Percentiles rank a stretch among this genome's conserved stretches.
These are phyloP conservation scores for Stylosanthes scabra DNA, from an alignment of 331 rosid species.

Conservation along the genomic window DNA sequence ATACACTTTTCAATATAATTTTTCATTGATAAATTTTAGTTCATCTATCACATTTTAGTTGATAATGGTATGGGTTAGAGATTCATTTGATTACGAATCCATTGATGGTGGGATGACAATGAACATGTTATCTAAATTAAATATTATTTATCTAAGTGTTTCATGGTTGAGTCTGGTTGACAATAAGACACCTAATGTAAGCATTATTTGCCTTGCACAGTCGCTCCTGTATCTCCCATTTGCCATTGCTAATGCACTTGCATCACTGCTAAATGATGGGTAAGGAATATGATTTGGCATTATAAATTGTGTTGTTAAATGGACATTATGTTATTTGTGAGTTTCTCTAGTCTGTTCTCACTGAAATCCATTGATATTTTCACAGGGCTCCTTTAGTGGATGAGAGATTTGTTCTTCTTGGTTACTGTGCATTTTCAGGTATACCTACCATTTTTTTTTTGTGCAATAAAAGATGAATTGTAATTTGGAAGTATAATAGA, in stretches of 20 bases:
- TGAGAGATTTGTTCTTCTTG: conserved; percentile 84
- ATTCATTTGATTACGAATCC: neutral
- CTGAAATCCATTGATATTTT: conserved; percentile 36
- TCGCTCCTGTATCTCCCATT: conserved; percentile 87
- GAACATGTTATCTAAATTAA: neutral
- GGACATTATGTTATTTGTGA: conserved; percentile 21
- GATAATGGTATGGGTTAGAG: neutral
- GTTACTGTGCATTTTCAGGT: conserved; percentile 81
- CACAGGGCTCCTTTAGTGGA: conserved; percentile 82
- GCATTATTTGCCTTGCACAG: conserved; percentile 53
- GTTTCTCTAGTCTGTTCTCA: conserved; percentile 26
- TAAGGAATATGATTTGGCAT: conserved; percentile 48
- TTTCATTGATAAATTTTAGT: neutral
- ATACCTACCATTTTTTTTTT: conserved; percentile 5
- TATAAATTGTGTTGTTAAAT: conserved; percentile 16
- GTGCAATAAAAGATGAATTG: conserved; percentile 4
- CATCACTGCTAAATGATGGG: conserved; percentile 89
- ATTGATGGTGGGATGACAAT: neutral
- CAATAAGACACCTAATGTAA: conserved; percentile 30
- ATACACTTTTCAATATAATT: neutral
- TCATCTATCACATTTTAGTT: neutral
- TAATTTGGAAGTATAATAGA: conserved; percentile 1
- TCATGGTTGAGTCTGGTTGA: neutral
- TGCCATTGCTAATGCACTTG: conserved; percentile 90
- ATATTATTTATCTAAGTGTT: conserved; percentile 13